Evolutionary conservation across 768 basidiomycete species (phyloP), one percentile per base, ranked within the genome.

Genomic region (Sistotremastrum suecicum): DNA sequence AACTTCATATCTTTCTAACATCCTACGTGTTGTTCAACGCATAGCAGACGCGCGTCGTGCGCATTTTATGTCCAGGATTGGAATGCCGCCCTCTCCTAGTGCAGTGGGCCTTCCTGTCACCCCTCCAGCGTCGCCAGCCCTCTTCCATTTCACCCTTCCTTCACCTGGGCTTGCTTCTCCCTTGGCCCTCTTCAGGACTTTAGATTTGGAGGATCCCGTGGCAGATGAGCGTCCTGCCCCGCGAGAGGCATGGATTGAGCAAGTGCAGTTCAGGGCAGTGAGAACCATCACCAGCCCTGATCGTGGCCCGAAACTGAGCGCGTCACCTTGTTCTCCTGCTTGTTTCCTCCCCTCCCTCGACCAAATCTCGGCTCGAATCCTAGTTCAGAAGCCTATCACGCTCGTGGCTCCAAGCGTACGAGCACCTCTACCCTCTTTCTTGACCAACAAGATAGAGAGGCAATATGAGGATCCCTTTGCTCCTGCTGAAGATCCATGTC

Each of bases 21-120:
- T 37, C 38, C 46, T 37, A 41, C 38, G 34, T 50, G 12, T 29
- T 42, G 30, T 34, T 12, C 30, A 12, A 5, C 39, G 33, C n/a
- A 35, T 32, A 49, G n/a, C 54, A 85, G 81, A 72, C 53, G 80
- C 83, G 59, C 72, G 86, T 44, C 79, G 84, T 31, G 78, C 81
- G 3, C 67, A 73, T 48, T 87, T 88, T 64, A 63, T 87, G 30
- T 80, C 78, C 48, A 87, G 79, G 61, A 63, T 88, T 38, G 66
- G 72, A 36, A 76, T 76, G n/a, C 74, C 78, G 20, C 76, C 78
- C 2, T 78, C 75, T 5, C 72, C 78, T 7, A 69, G 72, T 7
- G 75, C 79, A 12, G 67, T 71, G 29, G 56, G 62, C 39, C 66
- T 69, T 8, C 76, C 82, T 7, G 76, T 76, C 59, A 82, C 75